phyloP scores from a whole-genome alignment of 768 basidiomycete species.

The Pholiota conissans region DNA sequence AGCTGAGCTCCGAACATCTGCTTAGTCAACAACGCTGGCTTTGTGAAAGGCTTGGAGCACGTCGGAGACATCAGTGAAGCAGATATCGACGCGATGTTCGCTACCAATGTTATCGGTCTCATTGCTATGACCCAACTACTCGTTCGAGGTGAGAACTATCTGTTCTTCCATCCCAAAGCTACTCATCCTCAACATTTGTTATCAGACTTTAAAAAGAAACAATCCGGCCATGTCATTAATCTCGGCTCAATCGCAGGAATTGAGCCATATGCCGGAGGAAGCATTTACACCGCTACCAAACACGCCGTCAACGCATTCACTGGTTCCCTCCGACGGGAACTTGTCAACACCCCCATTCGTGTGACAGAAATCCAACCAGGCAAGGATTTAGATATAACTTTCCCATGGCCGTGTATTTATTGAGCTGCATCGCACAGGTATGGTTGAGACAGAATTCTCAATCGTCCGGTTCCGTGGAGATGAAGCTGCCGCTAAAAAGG shows the following conservation, averaged over 20 bases:
- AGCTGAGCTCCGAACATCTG: not conserved
- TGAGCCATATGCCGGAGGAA: conserved; percentile 88
- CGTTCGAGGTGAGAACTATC: conserved; percentile 45
- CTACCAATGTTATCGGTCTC: conserved; percentile 81
- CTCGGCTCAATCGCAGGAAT: conserved; percentile 90
- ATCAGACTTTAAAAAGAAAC: conserved; percentile 77
- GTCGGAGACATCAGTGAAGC: conserved; percentile 78
- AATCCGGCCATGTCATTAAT: conserved; percentile 90
- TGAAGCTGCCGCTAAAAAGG: conserved; percentile 76
- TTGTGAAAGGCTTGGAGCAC: conserved; percentile 83
- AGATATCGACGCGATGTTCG: conserved; percentile 84
- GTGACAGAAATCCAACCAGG: conserved; percentile 96
- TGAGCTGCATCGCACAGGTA: conserved; percentile 21
- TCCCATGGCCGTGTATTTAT: not conserved
- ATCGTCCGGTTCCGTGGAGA: conserved; percentile 89
- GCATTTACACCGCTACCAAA: conserved; percentile 93
- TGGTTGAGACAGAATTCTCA: conserved; percentile 78
- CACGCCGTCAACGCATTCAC: conserved; percentile 87
- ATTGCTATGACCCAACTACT: conserved; percentile 81
- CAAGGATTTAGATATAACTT: conserved; percentile 24
- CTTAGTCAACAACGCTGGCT: conserved; percentile 76
- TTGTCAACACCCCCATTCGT: conserved; percentile 90
- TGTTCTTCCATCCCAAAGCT: not conserved
- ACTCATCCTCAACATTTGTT: not conserved
- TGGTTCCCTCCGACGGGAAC: conserved; percentile 75